Evolutionary conservation across 345 rosid species (phyloP), one percentile per base, ranked within the genome.

Genomic region (Brassica cretica): DNA sequence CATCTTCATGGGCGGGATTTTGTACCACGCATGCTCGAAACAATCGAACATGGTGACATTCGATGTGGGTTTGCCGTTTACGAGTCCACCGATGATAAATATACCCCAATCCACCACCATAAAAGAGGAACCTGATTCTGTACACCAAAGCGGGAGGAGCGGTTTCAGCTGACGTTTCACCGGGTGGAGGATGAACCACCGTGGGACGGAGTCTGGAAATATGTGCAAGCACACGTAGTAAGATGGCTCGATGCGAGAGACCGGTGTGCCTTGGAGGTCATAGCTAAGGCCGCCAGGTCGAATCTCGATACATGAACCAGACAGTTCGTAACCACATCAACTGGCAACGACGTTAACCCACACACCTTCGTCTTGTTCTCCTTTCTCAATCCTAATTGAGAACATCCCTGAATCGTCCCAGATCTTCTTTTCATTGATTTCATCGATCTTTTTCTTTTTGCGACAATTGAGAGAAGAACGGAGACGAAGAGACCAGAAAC

Each of bases 281-380:
- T 14, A 2, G 10, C 18, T 5, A 62, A 62, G 37, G 66, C 37
- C 9, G 66, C 65, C 1, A 61, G 65, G 35, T 61, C 65, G 9
- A 27, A 76, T 37, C 90, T 79, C 9, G 92, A 89, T 56, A 88
- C 18, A 5, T 89, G 86, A 5, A 91, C 89, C 11, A 92, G 69
- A 68, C 85, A 84, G 81, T 81, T 88, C 8, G 86, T 18, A 14
- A 84, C 81, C 55, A 92, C 75, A 61, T 85, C 93, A 64, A 86
- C 76, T 15, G 97, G 88, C 16, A 90, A 85, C 16, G 16, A 16
- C 51, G 51, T 3, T 51, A 68, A 27, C 63, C 64, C 15, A 60
- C 33, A 24, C 64, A 24, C 15, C 64, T 59, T 32, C 35, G 5
- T 32, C 35, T 5, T 32, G 6, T 35, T 35, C 41, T 7, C 41